Evolutionary conservation across 257 asterid genomes (phyloP).

Genomic region (Thymus mandschuricus): DNA sequence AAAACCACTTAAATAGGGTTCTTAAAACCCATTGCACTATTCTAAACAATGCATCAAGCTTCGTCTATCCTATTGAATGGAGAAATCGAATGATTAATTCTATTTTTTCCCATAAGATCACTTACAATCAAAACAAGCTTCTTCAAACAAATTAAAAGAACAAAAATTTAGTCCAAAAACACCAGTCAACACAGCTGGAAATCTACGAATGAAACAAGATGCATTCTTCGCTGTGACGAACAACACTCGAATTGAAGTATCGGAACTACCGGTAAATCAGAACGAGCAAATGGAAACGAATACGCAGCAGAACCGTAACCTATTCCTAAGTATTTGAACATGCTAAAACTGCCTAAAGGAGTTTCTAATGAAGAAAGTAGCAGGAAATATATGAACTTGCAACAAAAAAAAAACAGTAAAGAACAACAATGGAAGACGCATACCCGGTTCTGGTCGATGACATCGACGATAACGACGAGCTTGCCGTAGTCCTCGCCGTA

Average conservation of each 20-base stretch:
- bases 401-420: not conserved
- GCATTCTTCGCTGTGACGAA: not conserved
- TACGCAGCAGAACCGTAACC: not conserved
- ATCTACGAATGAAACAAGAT: too few species aligned
- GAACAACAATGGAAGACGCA: not conserved
- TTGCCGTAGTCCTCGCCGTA: constrained; percentile 86
- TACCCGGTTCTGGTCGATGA: constrained; percentile 88
- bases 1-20: too few species aligned
- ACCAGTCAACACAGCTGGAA: not conserved
- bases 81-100: too few species aligned
- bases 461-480: constrained; percentile 91
- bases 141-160: not conserved
- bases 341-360: not conserved
- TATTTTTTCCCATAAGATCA: not conserved
- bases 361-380: not conserved
- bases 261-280: not conserved
- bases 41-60: not conserved
- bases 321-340: not conserved
- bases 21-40: not conserved
- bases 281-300: not conserved
- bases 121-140: not conserved
- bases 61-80: not conserved
- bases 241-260: not conserved
- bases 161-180: not conserved
- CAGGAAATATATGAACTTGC: not conserved